Evolutionary conservation across 192 early-diverging fungal genomes (phyloP).

Genomic region (Backusella luteola): DNA sequence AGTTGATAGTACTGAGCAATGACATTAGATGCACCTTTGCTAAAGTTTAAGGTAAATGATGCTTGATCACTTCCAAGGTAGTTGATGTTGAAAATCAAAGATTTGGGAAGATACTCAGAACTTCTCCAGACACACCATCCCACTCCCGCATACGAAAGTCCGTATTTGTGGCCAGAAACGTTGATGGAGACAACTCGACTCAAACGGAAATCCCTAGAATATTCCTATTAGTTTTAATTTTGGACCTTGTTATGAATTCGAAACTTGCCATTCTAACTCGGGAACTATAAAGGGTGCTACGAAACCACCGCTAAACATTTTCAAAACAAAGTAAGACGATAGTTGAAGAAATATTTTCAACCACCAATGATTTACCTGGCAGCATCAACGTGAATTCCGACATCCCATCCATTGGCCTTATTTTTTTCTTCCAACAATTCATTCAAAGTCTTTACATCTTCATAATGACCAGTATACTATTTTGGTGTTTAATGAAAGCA

Average conservation of each 20-base stretch:
- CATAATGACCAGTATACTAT: conserved; percentile 80
- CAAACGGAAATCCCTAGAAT: conserved; percentile 51
- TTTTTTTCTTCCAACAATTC: conserved; percentile 60
- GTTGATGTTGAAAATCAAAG: conserved; percentile 72
- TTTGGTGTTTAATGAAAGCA: neutral
- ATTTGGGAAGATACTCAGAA: conserved; percentile 65
- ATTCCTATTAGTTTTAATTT: neutral
- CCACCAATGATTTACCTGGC: conserved; percentile 43
- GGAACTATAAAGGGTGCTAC: conserved; percentile 83
- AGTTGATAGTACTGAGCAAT: conserved; percentile 87
- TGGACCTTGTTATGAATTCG: neutral
- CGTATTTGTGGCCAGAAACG: conserved; percentile 84
- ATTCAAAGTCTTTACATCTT: conserved; percentile 66
- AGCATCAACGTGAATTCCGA: conserved; percentile 85
- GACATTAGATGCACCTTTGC: conserved; percentile 63
- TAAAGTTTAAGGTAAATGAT: conserved; percentile 79
- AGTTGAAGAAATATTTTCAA: neutral
- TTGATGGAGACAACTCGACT: conserved; percentile 77
- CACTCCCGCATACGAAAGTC: conserved; percentile 78
- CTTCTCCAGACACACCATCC: conserved; percentile 82
- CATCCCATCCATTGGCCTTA: conserved; percentile 58
- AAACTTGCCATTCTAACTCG: conserved; percentile 63
- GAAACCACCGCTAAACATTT: conserved; percentile 63
- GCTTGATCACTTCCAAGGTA: conserved; percentile 58
- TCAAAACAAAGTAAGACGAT: neutral